Base-by-base conservation (phyloP, 257 asterid species). In the Lantana camara region DNA sequence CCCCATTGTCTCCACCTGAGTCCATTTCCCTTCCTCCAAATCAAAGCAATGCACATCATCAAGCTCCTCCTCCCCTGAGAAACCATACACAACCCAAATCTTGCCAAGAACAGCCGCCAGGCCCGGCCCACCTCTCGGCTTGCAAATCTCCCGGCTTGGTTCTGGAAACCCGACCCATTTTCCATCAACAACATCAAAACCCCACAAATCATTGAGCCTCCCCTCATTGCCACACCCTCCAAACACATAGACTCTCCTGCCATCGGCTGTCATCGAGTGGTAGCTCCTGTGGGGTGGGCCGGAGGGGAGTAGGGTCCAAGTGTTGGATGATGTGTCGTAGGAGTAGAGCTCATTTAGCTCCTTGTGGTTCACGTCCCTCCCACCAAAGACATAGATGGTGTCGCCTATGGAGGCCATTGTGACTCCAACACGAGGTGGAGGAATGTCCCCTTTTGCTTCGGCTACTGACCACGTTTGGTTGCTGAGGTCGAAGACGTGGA, bases 31-130 rank as follows among this genome's bases (percentile, higher is more conserved):
- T 46, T 71, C 76, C 1, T 50, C 13, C 0, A 66, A 77, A 55
- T 92, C 91, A 21, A 78, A 87, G 66, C 30, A 92, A 46, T 87
- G 96, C 17, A 89, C 97, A 61, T 92, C 98, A 53, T 89, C 93
- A 7, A 71, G 78, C 82, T 89, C 98, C 10, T 16, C 88, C 0
- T 96, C 98, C 0, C n/a, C n/a, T n/a, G 95, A 77, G 72, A 92
- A 92, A 37, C 98, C 98, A 73, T 89, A 92, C 34, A 92, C 90
- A 24, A 92, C 95, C 98, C 98, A 89, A 13, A 89, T 85, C 57
- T 82, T 89, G 0, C 87, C 96, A 0, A 7, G 61, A 22, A 79
- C 65, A 2, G 77, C 80, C 21, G 74, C 81, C 45, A 92, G 59
- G 8, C 97, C 97, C 1, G 91, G 87, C 9, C 98, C 97, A 52